Conservation (phyloP, 805 yeast genomes). For the Hanseniaspora jakobsenii region DNA sequence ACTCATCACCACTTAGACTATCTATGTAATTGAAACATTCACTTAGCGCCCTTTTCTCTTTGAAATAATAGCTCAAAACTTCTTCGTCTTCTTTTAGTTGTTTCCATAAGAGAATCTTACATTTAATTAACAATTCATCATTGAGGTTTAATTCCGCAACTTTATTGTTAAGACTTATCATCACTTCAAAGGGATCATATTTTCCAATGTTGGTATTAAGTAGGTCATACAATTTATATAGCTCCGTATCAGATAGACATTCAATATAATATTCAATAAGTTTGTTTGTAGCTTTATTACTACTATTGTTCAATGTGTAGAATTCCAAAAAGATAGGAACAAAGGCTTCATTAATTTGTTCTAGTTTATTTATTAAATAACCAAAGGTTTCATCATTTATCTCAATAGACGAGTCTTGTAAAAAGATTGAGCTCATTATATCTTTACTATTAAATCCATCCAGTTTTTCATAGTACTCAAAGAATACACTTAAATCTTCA, state of each 20-base stretch:
- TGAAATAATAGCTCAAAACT: slow-evolving; percentile 49
- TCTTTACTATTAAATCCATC: background rate
- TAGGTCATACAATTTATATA: slow-evolving; percentile 28
- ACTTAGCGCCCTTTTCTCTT: slow-evolving; percentile 43
- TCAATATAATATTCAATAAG: slow-evolving; percentile 9
- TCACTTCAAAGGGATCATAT: slow-evolving; percentile 21
- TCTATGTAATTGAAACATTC: slow-evolving; percentile 54
- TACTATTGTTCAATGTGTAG: background rate
- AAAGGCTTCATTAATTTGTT: background rate
- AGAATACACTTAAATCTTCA: background rate
- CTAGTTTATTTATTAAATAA: background rate
- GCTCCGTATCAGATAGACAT: slow-evolving; percentile 18
- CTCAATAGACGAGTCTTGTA: background rate
- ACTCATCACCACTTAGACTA: slow-evolving; percentile 31
- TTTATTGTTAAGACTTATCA: slow-evolving; percentile 17
- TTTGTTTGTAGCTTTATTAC: background rate
- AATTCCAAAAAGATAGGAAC: background rate
- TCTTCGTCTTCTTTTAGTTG: slow-evolving; percentile 49
- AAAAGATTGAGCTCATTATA: background rate
- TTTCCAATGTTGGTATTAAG: slow-evolving; percentile 25
- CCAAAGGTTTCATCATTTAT: background rate
- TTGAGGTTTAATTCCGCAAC: slow-evolving; percentile 28
- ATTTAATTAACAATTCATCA: slow-evolving; percentile 22
- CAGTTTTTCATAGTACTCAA: background rate
- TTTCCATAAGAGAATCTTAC: slow-evolving; percentile 44